A percentile compares a stretch with the other conserved stretches of the same genome.
Evolutionary conservation across 257 asterid species (phyloP).

Genomic region (Gentiana macrophylla): DNA sequence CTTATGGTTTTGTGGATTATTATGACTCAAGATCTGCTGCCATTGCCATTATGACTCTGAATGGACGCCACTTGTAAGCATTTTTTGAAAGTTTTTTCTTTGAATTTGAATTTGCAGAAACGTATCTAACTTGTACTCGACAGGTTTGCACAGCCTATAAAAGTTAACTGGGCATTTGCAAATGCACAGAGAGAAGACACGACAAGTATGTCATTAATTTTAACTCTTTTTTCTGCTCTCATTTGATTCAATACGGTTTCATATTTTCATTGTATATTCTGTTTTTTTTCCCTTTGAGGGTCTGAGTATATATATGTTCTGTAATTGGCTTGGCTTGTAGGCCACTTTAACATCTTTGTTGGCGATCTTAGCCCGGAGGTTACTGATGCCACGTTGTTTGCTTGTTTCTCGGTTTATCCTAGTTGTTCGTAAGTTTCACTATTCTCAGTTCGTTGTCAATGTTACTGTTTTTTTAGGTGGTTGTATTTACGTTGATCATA

Average conservation of each 20-base stretch:
- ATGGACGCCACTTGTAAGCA: constrained; percentile 75
- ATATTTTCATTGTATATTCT: not conserved
- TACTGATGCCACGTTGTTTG: constrained; percentile 68
- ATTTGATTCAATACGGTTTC: not conserved
- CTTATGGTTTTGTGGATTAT: constrained; percentile 87
- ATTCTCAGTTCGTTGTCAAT: not conserved
- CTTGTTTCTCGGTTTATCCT: constrained; percentile 62
- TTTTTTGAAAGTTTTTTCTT: constrained; percentile 6
- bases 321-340: constrained; percentile 24
- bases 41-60: constrained; percentile 57
- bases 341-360: constrained; percentile 72
- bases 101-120: not conserved
- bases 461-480: not conserved
- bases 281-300: not conserved
- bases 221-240: not conserved
- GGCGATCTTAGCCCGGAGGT: constrained; percentile 95
- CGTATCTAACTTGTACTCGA: constrained; percentile 19
- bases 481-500: not conserved
- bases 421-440: constrained; percentile 55
- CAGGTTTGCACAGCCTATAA: constrained; percentile 87
- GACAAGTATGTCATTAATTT: constrained; percentile 31
- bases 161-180: constrained; percentile 91
- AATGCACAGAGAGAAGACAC: constrained; percentile 84
- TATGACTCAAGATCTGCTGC: constrained; percentile 76
- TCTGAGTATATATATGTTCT: not conserved